Conservation (phyloP, 768 basidiomycete genomes). For the Sporobolomyces phaffii region DNA sequence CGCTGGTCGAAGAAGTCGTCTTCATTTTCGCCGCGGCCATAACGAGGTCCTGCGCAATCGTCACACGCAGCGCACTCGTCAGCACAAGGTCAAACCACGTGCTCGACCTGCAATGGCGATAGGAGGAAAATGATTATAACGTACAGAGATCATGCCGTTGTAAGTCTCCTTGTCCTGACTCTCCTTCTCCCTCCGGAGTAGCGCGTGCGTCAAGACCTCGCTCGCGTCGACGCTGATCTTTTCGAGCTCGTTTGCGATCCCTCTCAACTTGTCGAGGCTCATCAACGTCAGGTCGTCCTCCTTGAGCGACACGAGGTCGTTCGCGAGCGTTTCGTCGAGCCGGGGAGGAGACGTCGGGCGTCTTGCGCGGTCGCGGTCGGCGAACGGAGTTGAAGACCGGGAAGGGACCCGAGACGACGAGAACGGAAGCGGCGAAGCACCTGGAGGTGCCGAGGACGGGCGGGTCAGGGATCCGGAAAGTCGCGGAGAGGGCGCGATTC, state of each 20-base stretch:
- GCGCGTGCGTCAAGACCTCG: slow-evolving; percentile 33
- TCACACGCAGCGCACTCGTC: no score
- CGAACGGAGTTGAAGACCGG: slow-evolving; percentile 18
- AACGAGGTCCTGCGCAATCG: slow-evolving; percentile 29
- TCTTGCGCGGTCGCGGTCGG: slow-evolving; percentile 6
- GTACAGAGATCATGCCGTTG: slow-evolving; percentile 38
- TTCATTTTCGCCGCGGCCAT: slow-evolving; percentile 35
- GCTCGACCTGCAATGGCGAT: neutral
- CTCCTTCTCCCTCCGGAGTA: slow-evolving; percentile 36
- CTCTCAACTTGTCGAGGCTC: slow-evolving; percentile 10
- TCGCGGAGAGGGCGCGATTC: slow-evolving; percentile 1
- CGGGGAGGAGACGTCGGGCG: neutral
- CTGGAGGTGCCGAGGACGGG: slow-evolving; percentile 16
- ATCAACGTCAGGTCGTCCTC: slow-evolving; percentile 30
- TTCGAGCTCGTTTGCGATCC: slow-evolving; percentile 23
- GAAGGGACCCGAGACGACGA: neutral
- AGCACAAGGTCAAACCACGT: neutral
- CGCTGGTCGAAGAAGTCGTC: slow-evolving; percentile 8
- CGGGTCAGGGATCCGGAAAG: neutral
- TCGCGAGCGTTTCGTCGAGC: slow-evolving; percentile 23
- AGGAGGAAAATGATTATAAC: neutral
- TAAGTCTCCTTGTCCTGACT: slow-evolving; percentile 36
- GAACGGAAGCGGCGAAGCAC: slow-evolving; percentile 13
- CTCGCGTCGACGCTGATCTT: slow-evolving; percentile 33
- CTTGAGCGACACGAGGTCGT: slow-evolving; percentile 1